A percentile compares a stretch with the other conserved stretches of the same genome.
Conservation (phyloP, 2,329 filamentous ascomycete species). For the Chrysosporium keratinophilum region DNA sequence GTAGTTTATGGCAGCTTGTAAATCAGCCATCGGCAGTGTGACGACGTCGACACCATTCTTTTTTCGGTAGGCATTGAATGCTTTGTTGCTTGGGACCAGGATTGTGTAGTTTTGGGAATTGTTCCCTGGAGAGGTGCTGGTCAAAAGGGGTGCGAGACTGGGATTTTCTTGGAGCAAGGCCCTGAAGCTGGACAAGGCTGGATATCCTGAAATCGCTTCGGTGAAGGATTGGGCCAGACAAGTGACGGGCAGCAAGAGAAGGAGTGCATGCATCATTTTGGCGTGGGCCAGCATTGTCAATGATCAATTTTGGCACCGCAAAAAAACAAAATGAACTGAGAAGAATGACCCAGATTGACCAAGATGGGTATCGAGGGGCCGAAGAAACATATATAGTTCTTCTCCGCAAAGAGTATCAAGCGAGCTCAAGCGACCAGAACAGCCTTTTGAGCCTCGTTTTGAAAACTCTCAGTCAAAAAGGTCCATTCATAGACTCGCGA, state of each 20-base stretch:
- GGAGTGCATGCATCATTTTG: background rate
- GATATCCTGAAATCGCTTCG: background rate
- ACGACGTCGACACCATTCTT: constrained; percentile 3
- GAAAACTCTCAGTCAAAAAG: no score
- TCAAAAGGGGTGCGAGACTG: background rate
- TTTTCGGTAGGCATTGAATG: constrained; percentile 4
- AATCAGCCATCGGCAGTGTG: background rate
- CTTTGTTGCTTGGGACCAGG: constrained; percentile 10
- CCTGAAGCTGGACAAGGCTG: background rate
- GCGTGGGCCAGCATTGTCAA: background rate
- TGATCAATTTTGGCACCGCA: background rate
- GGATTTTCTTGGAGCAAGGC: background rate
- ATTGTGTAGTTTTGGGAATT: constrained; percentile 3
- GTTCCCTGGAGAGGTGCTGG: background rate
- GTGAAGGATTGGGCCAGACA: background rate
- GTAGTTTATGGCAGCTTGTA: constrained; percentile 9
- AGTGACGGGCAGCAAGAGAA: background rate
- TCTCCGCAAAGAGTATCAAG: no score
- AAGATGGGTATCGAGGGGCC: background rate
- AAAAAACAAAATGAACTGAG: background rate
- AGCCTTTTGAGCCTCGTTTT: no score
- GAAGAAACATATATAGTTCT: no score
- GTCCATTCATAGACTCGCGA: no score
- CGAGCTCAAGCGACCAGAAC: no score
- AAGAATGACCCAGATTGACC: background rate